Conservation (phyloP, 169 alveolate species). For the Condylostoma magnum region DNA sequence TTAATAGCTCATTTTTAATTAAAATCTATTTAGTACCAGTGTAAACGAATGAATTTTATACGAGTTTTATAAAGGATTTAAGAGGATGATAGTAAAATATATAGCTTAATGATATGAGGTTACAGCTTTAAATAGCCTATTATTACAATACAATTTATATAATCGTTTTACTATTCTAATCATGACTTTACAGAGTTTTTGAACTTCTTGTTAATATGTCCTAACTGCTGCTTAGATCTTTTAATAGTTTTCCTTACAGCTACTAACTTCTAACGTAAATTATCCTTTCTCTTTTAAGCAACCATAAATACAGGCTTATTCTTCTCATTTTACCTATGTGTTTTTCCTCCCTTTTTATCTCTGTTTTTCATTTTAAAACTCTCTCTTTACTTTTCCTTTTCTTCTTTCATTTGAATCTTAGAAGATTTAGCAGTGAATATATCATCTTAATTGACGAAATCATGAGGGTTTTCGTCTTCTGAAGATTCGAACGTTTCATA, state of each 20-base stretch:
- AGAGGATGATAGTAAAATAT: too few relatives aligned
- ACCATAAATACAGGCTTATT: constrained; percentile 30
- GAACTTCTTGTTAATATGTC: constrained; percentile 44
- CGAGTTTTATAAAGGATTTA: too few relatives aligned
- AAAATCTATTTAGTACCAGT: too few relatives aligned
- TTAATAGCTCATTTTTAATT: too few relatives aligned
- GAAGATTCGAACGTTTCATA: background rate
- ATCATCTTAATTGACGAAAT: constrained; percentile 8
- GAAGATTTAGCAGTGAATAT: background rate
- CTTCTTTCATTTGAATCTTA: constrained; percentile 3
- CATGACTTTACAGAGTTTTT: background rate
- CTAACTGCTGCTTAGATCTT: constrained; percentile 51
- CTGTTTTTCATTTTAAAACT: constrained; percentile 27
- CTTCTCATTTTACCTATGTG: constrained; percentile 37
- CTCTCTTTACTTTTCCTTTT: constrained; percentile 22
- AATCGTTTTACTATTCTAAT: too few relatives aligned
- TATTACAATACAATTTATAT: too few relatives aligned
- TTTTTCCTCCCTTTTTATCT: constrained; percentile 45
- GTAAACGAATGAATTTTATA: too few relatives aligned
- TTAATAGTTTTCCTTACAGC: constrained; percentile 41
- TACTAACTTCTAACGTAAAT: constrained; percentile 35
- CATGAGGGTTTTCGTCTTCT: background rate
- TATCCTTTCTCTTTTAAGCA: constrained; percentile 34
- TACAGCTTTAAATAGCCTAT: too few relatives aligned
- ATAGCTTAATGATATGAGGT: too few relatives aligned